Base-by-base conservation (phyloP, 176 grass and related monocot genomes). In the Elymus sibiricus region DNA sequence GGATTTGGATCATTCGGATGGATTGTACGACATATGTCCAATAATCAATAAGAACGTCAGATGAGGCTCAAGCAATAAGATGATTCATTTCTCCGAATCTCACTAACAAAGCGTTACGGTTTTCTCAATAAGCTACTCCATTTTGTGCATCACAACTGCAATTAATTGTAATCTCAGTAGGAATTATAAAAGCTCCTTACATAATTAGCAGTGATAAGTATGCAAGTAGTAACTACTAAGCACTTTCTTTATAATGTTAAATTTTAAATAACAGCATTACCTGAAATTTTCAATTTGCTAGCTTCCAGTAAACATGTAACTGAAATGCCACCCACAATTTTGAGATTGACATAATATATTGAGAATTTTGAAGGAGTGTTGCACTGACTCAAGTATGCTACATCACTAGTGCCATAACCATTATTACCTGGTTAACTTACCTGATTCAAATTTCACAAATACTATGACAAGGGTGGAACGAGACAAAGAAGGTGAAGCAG, bases 41-140 rank as follows among this genome's bases (percentile, higher is more conserved):
- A n/a, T n/a, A n/a, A n/a, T n/a, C n/a, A n/a, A n/a, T n/a, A n/a
- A n/a, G n/a, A n/a, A n/a, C n/a, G n/a, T n/a, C n/a, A n/a, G n/a
- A n/a, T n/a, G n/a, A n/a, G n/a, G n/a, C n/a, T n/a, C n/a, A n/a
- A n/a, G n/a, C n/a, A n/a, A n/a, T n/a, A n/a, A n/a, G n/a, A n/a
- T n/a, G n/a, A n/a, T n/a, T n/a, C n/a, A n/a, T n/a, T n/a, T n/a
- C n/a, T n/a, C n/a, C n/a, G n/a, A n/a, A n/a, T n/a, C n/a, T n/a
- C n/a, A n/a, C n/a, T n/a, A n/a, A n/a, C n/a, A n/a, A n/a, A n/a
- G n/a, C n/a, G n/a, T n/a, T n/a, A n/a, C n/a, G n/a, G 2, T 70
- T 62, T 59, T 74, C 21, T 81, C 40, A 88, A 64, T 80, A 82
- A 56, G 51, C 26, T 82, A 62, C 37, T 61, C 25, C 42, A 83